Base-by-base conservation (phyloP, 768 basidiomycete genomes). In the Pholiota conissans region DNA sequence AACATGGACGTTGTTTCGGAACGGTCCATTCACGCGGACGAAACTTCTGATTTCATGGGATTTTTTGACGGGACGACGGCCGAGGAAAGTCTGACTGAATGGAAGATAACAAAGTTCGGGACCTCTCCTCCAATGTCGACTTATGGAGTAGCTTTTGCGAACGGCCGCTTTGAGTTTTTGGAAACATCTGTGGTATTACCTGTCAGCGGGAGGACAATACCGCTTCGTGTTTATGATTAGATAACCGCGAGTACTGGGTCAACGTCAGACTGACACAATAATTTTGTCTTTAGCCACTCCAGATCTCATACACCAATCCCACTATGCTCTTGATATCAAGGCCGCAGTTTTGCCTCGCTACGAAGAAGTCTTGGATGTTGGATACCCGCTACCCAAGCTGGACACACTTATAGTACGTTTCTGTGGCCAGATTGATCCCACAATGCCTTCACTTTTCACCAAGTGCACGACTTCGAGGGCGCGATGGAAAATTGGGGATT, bases 401-500 rank as follows among this genome's bases (percentile, higher is more conserved):
- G 96, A 98, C 68, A 95, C 95, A 1, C 79, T 98, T 16, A 90
- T 93, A 54, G 88, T 86, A 69, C 56, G 85, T 71, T 20, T 14
- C 55, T 47, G 46, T 35, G 28, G 40, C 40, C 32, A 8, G 18
- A 7, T 37, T 60, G 35, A 4, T 6, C 22, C 5, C 9, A 18
- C 49, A 32, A 37, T 48, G 10, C 16, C 28, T 11, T 3, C 6
- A 47, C 29, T 16, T 30, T 13, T 24, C 3, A 22, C 14, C 20
- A 56, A 48, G 48, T 18, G 10, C 34, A 39, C 14, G 48, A 56
- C 47, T 49, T 56, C 11, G 55, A 50, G n/a, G 55, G 48, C 16
- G 87, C 88, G 3, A 93, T 93, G 93, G 94, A 95, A 72, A 93
- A 93, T 70, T 93, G 89, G 90, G 91, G 90, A 24, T 74, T 95